Evolutionary conservation across 768 basidiomycete genomes (phyloP).

Genomic region (Vararia minispora): DNA sequence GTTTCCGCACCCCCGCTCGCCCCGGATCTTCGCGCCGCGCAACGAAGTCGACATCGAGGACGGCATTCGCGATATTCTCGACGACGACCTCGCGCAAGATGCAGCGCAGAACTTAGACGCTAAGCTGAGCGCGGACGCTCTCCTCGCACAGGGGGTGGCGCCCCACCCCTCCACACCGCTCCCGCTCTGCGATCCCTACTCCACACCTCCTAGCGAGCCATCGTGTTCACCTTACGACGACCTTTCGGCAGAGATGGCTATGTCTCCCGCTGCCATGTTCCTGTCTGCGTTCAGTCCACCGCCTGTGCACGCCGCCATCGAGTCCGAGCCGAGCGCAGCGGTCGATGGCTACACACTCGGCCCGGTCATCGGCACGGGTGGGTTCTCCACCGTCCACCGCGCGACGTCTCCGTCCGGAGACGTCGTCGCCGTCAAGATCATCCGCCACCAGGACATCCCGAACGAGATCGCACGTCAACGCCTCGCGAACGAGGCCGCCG

Average conservation of each 20-base stretch:
- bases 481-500: slow-evolving; percentile 55
- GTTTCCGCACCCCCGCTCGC: too few relatives aligned
- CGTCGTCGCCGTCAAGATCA: slow-evolving; percentile 73
- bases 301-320: slow-evolving; percentile 23
- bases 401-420: slow-evolving; percentile 56
- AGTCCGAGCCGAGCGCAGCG: slow-evolving; percentile 57
- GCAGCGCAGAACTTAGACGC: too few relatives aligned
- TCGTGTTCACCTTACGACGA: too few relatives aligned
- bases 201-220: too few relatives aligned
- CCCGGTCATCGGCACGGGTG: slow-evolving; percentile 65
- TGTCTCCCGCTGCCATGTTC: slow-evolving; percentile 69
- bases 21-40: too few relatives aligned
- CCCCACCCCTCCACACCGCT: too few relatives aligned
- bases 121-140: too few relatives aligned
- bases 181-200: too few relatives aligned
- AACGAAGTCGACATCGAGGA: too few relatives aligned
- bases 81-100: too few relatives aligned
- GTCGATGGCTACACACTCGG: slow-evolving; percentile 71
- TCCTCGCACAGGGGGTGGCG: too few relatives aligned
- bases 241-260: slow-evolving; percentile 13
- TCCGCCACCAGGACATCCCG: slow-evolving; percentile 45
- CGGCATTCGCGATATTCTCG: too few relatives aligned
- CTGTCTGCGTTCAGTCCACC: slow-evolving; percentile 50
- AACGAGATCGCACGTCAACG: slow-evolving; percentile 38
- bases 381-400: slow-evolving; percentile 69